Conservation (phyloP, 139 green algal genomes). For the Eudorina sp. region DNA sequence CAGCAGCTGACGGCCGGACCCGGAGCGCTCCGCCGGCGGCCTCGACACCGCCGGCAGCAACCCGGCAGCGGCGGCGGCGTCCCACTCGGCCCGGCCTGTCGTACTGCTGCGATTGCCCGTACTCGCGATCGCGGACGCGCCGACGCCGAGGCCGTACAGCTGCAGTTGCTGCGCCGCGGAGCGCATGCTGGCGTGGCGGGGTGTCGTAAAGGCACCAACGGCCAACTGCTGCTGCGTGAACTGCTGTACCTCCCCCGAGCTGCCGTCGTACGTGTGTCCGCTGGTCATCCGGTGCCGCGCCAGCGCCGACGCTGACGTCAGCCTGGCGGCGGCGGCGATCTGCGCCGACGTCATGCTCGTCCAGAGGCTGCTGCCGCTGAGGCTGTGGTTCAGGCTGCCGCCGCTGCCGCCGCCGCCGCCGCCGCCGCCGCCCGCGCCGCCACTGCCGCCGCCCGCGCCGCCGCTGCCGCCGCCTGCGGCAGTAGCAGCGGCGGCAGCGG, state of each 20-base stretch:
- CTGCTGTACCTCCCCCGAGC: conserved; percentile 11
- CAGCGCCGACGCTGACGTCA: conserved; percentile 43
- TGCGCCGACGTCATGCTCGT: conserved; percentile 24
- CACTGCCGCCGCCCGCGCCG: conserved; percentile 1
- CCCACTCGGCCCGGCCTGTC: background rate
- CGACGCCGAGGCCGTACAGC: background rate
- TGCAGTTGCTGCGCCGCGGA: background rate
- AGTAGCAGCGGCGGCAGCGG: too few species aligned
- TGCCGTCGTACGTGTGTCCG: background rate
- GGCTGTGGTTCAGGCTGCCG: conserved; percentile 1
- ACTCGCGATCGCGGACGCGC: background rate
- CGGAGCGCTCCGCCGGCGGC: too few species aligned
- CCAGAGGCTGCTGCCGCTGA: conserved; percentile 14
- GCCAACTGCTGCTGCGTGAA: background rate
- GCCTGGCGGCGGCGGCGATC: conserved; percentile 8
- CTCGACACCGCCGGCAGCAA: too few species aligned
- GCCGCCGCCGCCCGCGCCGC: conserved; percentile 5
- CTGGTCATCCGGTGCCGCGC: background rate
- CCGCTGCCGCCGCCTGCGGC: too few species aligned
- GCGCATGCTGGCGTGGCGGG: background rate
- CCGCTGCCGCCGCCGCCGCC: conserved; percentile 12
- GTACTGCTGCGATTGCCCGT: background rate
- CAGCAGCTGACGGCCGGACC: too few species aligned
- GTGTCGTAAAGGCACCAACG: too few species aligned
- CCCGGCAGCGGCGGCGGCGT: background rate